Evolutionary conservation across 768 basidiomycete genomes (phyloP), one percentile per base, ranked within the genome.

Genomic region (Ramaria sp.): DNA sequence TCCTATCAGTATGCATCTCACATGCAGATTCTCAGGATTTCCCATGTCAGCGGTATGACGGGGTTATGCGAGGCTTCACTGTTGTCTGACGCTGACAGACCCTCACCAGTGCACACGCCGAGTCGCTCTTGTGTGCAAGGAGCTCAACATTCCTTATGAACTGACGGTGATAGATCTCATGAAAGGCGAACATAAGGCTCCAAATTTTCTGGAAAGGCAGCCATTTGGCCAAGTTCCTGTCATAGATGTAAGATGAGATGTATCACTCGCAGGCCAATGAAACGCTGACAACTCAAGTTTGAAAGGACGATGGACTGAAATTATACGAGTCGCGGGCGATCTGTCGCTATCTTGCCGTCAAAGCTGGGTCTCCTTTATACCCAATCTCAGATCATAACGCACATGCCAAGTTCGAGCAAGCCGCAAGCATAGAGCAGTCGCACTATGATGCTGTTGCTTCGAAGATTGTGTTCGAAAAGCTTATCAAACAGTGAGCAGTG

Each of bases 221-320:
- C 86, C 87, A 0, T 86, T 84, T 62, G 81, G 81, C 19, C 78
- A 81, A 61, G 71, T 83, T 27, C 82, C 83, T 2, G 78, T 75
- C 64, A 72, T 84, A 54, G 78, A 64, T 20, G 67, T 64, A 27
- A 27, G 5, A 2, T 27, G 33, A 64, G 59, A 17, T 31, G 7
- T 15, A 12, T 30, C 7, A 10, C 15, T 50, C 41, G 17, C 17
- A n/a, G 33, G 20, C 11, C 7, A 39, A 39, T 1, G 17, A 19
- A 7, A 13, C 15, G 50, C 31, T 30, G 3, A 27, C 27, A 5
- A 27, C 27, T 27, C 27, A 20, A 24, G 9, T n/a, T 4, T 30
- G 62, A 22, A 63, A 81, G 51, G 83, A 86, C 24, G 82, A 81
- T 41, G 84, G 82, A 4, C 79, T 84, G 67, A 70, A 77, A 55